These are phyloP conservation scores for Suhomyces kunorum DNA, from an alignment of 1,139 yeast species.

Conservation along the genomic window DNA sequence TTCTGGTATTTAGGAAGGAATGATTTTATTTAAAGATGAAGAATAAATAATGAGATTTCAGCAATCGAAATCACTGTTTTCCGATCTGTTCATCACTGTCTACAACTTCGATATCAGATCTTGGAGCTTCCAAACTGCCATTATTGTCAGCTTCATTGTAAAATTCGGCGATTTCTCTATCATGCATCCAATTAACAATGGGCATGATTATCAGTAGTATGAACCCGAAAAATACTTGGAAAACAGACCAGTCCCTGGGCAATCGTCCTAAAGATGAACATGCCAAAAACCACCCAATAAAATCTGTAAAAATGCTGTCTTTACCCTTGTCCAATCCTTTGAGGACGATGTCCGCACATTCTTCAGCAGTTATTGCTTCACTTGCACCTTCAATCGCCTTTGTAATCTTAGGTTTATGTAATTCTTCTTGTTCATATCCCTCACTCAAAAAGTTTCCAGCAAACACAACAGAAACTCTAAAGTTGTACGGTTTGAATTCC, in stretches of 20 bases:
- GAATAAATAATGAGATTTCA: too few relatives aligned
- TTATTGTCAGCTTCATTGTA: slow-evolving; percentile 29
- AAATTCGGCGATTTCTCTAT: slow-evolving; percentile 55
- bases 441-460: slow-evolving; percentile 93
- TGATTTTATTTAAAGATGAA: too few relatives aligned
- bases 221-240: slow-evolving; percentile 51
- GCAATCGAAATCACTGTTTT: too few relatives aligned
- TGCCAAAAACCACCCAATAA: slow-evolving; percentile 80
- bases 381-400: slow-evolving; percentile 84
- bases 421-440: slow-evolving; percentile 80
- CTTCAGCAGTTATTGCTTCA: slow-evolving; percentile 62
- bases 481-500: slow-evolving; percentile 69
- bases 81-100: too few relatives aligned
- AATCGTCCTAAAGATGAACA: slow-evolving; percentile 66
- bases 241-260: slow-evolving; percentile 63
- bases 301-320: slow-evolving; percentile 78
- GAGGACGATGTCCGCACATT: slow-evolving; percentile 65
- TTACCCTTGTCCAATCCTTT: slow-evolving; percentile 62
- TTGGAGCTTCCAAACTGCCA: neutral
- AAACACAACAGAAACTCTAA: slow-evolving; percentile 61
- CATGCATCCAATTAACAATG: slow-evolving; percentile 53
- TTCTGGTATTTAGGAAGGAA: too few relatives aligned
- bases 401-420: slow-evolving; percentile 85
- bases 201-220: slow-evolving; percentile 67
- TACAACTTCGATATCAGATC: neutral